Conservation (phyloP, 208 protist species). For the Porcisia hertigi region DNA sequence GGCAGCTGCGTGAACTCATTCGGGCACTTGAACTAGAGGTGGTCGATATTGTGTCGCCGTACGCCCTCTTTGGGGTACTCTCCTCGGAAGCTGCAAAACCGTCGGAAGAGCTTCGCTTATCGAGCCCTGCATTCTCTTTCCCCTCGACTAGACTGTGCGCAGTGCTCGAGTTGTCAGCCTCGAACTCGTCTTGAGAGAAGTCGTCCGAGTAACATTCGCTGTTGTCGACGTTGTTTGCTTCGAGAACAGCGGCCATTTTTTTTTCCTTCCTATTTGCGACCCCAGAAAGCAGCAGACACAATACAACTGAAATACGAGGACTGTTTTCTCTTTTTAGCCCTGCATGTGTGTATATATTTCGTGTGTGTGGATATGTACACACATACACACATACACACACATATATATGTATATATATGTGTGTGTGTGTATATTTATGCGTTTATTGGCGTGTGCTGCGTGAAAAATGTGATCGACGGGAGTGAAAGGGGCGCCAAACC, state of each 20-base stretch:
- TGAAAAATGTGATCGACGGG: too few relatives aligned
- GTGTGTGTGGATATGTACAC: not conserved
- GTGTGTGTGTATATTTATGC: too few relatives aligned
- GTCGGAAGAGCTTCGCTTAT: not conserved
- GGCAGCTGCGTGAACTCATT: conserved; percentile 1
- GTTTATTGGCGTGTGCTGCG: too few relatives aligned
- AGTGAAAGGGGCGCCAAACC: too few relatives aligned
- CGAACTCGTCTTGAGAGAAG: conserved; percentile 50
- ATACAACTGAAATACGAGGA: too few relatives aligned
- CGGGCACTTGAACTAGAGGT: conserved; percentile 1
- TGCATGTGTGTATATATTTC: not conserved
- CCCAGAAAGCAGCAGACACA: not conserved
- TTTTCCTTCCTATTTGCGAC: not conserved
- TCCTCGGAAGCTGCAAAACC: not conserved
- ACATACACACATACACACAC: too few relatives aligned
- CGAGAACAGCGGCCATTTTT: conserved; percentile 18
- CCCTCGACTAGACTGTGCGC: not conserved
- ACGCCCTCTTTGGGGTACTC: not conserved
- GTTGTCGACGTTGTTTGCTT: conserved; percentile 7
- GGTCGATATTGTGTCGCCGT: not conserved
- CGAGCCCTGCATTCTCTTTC: not conserved
- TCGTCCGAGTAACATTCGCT: conserved; percentile 35
- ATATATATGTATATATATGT: too few relatives aligned
- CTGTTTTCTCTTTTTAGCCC: not conserved
- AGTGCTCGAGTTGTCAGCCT: conserved; percentile 18